Conservation (phyloP, 2,329 filamentous ascomycete genomes). For the Aspergillus arachidicola region DNA sequence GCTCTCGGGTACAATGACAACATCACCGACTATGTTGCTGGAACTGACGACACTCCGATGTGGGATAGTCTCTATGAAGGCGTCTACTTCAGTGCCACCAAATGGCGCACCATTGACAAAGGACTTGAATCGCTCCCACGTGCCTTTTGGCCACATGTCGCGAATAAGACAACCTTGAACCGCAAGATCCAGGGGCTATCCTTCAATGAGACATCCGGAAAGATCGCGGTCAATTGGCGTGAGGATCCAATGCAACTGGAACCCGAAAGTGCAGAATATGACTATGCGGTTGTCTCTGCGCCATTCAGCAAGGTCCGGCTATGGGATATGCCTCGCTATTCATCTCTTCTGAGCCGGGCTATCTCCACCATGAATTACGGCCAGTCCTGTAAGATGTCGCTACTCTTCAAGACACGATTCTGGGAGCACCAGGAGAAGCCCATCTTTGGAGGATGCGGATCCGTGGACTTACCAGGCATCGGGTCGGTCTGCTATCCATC, state of each 20-base stretch:
- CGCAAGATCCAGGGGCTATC: slow-evolving; percentile 60
- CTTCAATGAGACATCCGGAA: slow-evolving; percentile 54
- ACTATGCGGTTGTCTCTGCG: slow-evolving; percentile 67
- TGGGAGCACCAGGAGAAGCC: slow-evolving; percentile 57
- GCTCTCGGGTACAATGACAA: slow-evolving; percentile 58
- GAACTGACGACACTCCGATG: slow-evolving; percentile 48
- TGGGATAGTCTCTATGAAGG: slow-evolving; percentile 58
- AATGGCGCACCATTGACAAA: slow-evolving; percentile 67
- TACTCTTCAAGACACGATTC: slow-evolving; percentile 69
- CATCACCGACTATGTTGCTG: slow-evolving; percentile 57
- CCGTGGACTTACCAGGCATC: slow-evolving; percentile 33
- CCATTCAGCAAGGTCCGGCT: slow-evolving; percentile 67
- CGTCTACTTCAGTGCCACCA: slow-evolving; percentile 62
- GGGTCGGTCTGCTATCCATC: slow-evolving; percentile 41
- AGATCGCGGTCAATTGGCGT: slow-evolving; percentile 63
- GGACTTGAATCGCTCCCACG: slow-evolving; percentile 61
- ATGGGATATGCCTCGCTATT: slow-evolving; percentile 61
- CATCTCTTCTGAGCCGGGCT: slow-evolving; percentile 52
- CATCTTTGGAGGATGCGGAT: slow-evolving; percentile 61
- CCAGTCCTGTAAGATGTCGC: slow-evolving; percentile 60
- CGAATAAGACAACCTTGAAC: slow-evolving; percentile 59
- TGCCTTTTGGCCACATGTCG: slow-evolving; percentile 65
- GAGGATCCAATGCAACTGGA: slow-evolving; percentile 39
- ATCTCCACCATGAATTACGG: slow-evolving; percentile 54
- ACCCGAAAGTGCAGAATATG: slow-evolving; percentile 56